phyloP scores from a whole-genome alignment of 2,329 filamentous ascomycete species.

The Beauveria varroae region DNA sequence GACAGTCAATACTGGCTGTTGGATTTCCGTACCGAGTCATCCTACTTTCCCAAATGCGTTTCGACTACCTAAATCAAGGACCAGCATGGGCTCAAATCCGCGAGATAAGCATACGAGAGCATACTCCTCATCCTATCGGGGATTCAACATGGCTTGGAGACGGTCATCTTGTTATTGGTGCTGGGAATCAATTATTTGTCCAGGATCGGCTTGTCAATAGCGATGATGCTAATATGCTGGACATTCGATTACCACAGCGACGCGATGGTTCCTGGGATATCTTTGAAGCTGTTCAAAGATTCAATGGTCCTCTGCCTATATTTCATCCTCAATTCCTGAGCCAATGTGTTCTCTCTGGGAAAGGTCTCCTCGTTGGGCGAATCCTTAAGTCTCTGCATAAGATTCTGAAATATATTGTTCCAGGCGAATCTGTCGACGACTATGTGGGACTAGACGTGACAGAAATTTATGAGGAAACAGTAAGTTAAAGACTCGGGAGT shows the following conservation, averaged over 20 bases:
- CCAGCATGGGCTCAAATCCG: slow-evolving; percentile 85
- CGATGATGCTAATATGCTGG: slow-evolving; percentile 50
- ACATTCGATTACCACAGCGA: slow-evolving; percentile 38
- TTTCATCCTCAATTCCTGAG: slow-evolving; percentile 90
- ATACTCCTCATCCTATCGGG: slow-evolving; percentile 84
- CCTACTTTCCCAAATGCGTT: slow-evolving; percentile 78
- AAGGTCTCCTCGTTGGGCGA: slow-evolving; percentile 60
- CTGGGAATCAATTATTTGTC: slow-evolving; percentile 86
- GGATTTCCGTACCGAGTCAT: slow-evolving; percentile 82
- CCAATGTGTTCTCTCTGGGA: slow-evolving; percentile 78
- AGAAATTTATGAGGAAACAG: slow-evolving; percentile 43
- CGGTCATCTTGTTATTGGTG: slow-evolving; percentile 78
- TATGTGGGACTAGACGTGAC: slow-evolving; percentile 60
- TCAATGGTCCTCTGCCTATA: slow-evolving; percentile 81
- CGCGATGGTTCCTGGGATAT: slow-evolving; percentile 55
- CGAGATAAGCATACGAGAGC: slow-evolving; percentile 71
- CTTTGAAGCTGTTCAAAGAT: slow-evolving; percentile 71
- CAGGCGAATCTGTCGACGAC: slow-evolving; percentile 73
- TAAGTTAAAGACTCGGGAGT: slow-evolving; percentile 12
- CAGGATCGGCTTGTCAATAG: slow-evolving; percentile 69
- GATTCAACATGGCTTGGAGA: slow-evolving; percentile 87
- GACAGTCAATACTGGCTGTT: slow-evolving; percentile 84
- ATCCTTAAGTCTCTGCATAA: slow-evolving; percentile 67
- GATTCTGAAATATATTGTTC: slow-evolving; percentile 72
- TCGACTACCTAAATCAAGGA: slow-evolving; percentile 81